A percentile compares a stretch with the other conserved stretches of the same genome.
phyloP scores from a whole-genome alignment of 768 basidiomycete genomes.

The Lactifluus echinatus region DNA sequence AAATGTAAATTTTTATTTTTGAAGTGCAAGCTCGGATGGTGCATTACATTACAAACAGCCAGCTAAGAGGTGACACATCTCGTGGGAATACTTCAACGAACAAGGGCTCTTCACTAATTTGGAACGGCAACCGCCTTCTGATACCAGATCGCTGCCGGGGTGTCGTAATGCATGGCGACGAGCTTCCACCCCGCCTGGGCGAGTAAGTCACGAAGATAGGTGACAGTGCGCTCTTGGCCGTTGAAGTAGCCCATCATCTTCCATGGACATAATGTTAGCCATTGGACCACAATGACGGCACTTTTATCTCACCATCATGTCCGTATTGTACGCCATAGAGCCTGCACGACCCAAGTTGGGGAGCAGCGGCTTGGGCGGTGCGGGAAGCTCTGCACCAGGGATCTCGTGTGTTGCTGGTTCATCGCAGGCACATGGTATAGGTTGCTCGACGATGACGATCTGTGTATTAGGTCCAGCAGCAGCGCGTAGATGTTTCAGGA shows the following conservation, averaged over 20 bases:
- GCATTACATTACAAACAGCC: too few relatives aligned
- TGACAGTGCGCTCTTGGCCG: background rate
- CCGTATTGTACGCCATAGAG: constrained; percentile 15
- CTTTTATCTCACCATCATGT: constrained; percentile 15
- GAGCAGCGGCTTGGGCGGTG: constrained; percentile 23
- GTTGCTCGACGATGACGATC: constrained; percentile 24
- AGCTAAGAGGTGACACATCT: too few relatives aligned
- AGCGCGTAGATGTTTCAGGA: constrained; percentile 23
- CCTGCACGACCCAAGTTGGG: constrained; percentile 21
- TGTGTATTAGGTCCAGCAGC: constrained; percentile 22
- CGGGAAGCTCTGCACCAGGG: constrained; percentile 8
- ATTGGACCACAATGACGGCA: too few relatives aligned
- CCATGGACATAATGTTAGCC: background rate
- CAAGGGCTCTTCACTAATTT: background rate
- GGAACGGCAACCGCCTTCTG: background rate
- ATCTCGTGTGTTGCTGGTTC: constrained; percentile 15
- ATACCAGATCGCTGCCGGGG: background rate
- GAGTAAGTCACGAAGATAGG: background rate
- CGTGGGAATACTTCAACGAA: too few relatives aligned
- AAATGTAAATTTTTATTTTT: too few relatives aligned
- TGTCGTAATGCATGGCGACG: background rate
- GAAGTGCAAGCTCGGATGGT: too few relatives aligned
- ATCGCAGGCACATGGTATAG: constrained; percentile 23
- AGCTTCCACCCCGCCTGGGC: background rate
- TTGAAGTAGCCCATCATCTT: constrained; percentile 5